These are phyloP conservation scores for Microdochium paspali DNA, from an alignment of 2,329 filamentous ascomycete genomes.

Conservation along the genomic window DNA sequence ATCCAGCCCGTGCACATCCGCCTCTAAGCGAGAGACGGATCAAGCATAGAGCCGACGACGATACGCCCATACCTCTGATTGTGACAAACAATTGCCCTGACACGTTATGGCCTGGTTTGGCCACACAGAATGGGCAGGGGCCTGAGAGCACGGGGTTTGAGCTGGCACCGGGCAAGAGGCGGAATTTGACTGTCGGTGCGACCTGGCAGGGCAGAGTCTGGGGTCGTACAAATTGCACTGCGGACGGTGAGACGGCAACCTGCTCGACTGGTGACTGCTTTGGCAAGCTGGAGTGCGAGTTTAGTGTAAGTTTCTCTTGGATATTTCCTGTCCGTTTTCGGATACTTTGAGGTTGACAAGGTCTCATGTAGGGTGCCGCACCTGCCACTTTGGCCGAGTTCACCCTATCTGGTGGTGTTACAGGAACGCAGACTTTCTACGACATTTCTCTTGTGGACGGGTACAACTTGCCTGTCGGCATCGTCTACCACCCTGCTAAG, in stretches of 20 bases:
- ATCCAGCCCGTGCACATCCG: conserved; percentile 8
- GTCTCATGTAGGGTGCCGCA: conserved; percentile 64
- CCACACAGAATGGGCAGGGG: conserved; percentile 61
- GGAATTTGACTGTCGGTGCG: conserved; percentile 53
- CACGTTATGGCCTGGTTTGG: conserved; percentile 67
- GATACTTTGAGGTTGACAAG: too few species aligned
- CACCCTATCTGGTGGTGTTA: conserved; percentile 57
- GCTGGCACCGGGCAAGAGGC: conserved; percentile 47
- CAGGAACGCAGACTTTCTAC: conserved; percentile 61
- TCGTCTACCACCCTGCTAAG: conserved; percentile 48
- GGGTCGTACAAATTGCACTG: conserved; percentile 77
- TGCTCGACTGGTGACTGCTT: conserved; percentile 73
- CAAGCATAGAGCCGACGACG: conserved; percentile 12
- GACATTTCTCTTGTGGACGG: conserved; percentile 80
- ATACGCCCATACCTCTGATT: conserved; percentile 42
- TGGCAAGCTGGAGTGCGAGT: conserved; percentile 57
- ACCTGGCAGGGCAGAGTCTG: conserved; percentile 78
- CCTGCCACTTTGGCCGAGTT: conserved; percentile 77
- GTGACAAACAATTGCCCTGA: conserved; percentile 65
- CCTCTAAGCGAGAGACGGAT: not conserved
- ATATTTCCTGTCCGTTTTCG: not conserved
- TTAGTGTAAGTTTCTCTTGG: conserved; percentile 43
- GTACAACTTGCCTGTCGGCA: conserved; percentile 68
- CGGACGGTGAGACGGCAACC: conserved; percentile 56
- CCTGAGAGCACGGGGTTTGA: conserved; percentile 61